phyloP scores from a whole-genome alignment of 2,329 filamentous ascomycete species.

The Beauveria scarabaeidicola region DNA sequence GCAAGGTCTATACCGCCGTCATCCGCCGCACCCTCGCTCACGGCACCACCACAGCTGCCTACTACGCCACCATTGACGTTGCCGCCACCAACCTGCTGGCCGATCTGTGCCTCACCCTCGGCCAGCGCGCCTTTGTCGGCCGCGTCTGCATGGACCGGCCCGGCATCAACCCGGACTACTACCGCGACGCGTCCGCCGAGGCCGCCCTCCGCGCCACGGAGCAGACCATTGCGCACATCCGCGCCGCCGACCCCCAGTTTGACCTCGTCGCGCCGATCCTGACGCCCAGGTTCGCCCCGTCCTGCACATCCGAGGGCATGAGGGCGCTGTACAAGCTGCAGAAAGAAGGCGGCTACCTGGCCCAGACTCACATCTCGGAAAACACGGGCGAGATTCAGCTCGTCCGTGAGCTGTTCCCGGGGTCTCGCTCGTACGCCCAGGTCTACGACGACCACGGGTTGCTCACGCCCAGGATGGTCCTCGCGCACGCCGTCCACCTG shows the following conservation, averaged over 20 bases:
- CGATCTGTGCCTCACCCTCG: conserved; percentile 66
- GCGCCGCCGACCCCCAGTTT: conserved; percentile 54
- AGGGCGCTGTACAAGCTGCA: conserved; percentile 56
- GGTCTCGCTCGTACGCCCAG: conserved; percentile 54
- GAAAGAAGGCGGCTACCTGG: conserved; percentile 50
- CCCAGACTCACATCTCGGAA: conserved; percentile 88
- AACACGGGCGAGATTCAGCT: conserved; percentile 66
- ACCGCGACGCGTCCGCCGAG: conserved; percentile 62
- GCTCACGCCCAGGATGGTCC: conserved; percentile 63
- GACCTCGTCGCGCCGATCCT: conserved; percentile 68
- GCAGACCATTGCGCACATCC: conserved; percentile 57
- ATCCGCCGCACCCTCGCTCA: conserved; percentile 75
- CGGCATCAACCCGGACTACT: conserved; percentile 61
- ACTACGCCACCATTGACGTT: conserved; percentile 86
- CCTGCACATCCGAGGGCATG: conserved; percentile 54
- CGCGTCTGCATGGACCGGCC: conserved; percentile 87
- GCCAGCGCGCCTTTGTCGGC: conserved; percentile 86
- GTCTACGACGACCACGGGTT: conserved; percentile 72
- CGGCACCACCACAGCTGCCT: conserved; percentile 89
- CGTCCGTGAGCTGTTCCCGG: conserved; percentile 62
- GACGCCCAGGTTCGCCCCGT: conserved; percentile 62
- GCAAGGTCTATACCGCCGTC: conserved; percentile 66
- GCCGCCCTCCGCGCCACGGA: conserved; percentile 48
- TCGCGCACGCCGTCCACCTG: conserved; percentile 81
- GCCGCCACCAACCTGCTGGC: conserved; percentile 85